Percentiles rank a stretch among this genome's conserved stretches.
phyloP scores from a whole-genome alignment of 257 asterid genomes.

The Solanum clarkiae region DNA sequence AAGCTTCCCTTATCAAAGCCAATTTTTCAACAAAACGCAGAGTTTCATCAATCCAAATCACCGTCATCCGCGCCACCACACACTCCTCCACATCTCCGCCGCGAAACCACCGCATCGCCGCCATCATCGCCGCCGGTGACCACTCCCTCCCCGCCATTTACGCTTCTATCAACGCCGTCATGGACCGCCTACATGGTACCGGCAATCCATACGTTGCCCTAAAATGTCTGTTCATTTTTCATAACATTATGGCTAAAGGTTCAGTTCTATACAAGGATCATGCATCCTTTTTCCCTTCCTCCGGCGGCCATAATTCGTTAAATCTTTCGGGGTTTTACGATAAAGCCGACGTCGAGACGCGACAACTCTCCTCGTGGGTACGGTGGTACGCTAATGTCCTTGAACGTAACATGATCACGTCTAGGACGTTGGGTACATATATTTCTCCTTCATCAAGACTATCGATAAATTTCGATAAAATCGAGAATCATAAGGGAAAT shows the following conservation, averaged over 20 bases:
- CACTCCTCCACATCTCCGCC: slow-evolving; percentile 17
- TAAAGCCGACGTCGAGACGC: neutral
- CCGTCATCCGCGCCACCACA: slow-evolving; percentile 27
- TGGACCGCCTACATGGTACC: slow-evolving; percentile 25
- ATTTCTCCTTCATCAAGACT: neutral
- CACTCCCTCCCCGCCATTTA: slow-evolving; percentile 3
- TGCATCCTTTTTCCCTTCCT: neutral
- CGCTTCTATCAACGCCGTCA: slow-evolving; percentile 16
- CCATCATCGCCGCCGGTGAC: slow-evolving; percentile 20
- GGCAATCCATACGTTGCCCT: slow-evolving; percentile 19
- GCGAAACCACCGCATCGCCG: slow-evolving; percentile 9
- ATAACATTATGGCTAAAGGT: slow-evolving; percentile 14
- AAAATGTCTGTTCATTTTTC: slow-evolving; percentile 24
- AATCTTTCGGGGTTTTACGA: slow-evolving; percentile 6
- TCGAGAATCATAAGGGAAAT: neutral
- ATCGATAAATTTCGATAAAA: neutral
- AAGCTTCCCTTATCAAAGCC: slow-evolving; percentile 24
- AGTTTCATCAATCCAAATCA: slow-evolving; percentile 1
- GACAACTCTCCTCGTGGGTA: slow-evolving; percentile 21
- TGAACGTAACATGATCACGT: slow-evolving; percentile 15
- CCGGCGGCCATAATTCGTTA: slow-evolving; percentile 12
- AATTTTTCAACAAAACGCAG: slow-evolving; percentile 12
- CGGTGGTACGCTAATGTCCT: slow-evolving; percentile 26
- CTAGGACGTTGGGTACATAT: slow-evolving; percentile 9
- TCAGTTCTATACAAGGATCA: slow-evolving; percentile 11